A percentile compares a stretch with the other conserved stretches of the same genome.
Conservation (phyloP, 345 rosid genomes). For the Aquilaria sinensis region DNA sequence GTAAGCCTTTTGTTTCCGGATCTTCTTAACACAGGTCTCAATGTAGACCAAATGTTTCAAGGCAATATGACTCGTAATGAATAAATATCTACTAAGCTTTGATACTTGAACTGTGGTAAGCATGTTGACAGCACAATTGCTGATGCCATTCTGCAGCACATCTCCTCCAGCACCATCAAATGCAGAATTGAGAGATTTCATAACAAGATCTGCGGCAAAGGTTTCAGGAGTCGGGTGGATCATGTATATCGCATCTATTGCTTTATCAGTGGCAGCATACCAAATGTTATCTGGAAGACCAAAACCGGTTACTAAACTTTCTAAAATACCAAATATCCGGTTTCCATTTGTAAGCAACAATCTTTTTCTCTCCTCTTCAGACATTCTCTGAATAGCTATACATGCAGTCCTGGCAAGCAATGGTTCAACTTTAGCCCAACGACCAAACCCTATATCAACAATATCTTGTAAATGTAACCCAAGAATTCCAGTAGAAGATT, state of each 20-base stretch:
- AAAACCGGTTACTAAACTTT: slow-evolving; percentile 69
- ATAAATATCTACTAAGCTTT: slow-evolving; percentile 80
- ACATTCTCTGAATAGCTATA: slow-evolving; percentile 78
- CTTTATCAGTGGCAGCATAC: slow-evolving; percentile 93
- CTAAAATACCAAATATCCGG: slow-evolving; percentile 65
- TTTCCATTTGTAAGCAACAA: slow-evolving; percentile 65
- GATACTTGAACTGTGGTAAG: slow-evolving; percentile 58
- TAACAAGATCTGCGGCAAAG: slow-evolving; percentile 59
- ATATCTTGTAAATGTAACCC: slow-evolving; percentile 90
- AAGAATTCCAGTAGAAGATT: slow-evolving; percentile 66
- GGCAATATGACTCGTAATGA: slow-evolving; percentile 81
- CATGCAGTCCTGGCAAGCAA: slow-evolving; percentile 92
- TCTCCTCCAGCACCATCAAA: slow-evolving; percentile 44
- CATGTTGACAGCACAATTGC: slow-evolving; percentile 17
- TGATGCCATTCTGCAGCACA: slow-evolving; percentile 36
- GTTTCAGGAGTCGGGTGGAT: slow-evolving; percentile 93
- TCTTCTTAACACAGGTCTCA: slow-evolving; percentile 79
- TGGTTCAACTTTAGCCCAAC: slow-evolving; percentile 98
- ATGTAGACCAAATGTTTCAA: slow-evolving; percentile 93
- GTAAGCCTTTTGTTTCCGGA: slow-evolving; percentile 71
- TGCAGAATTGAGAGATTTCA: slow-evolving; percentile 56
- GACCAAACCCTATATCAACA: slow-evolving; percentile 97
- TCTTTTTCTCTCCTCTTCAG: slow-evolving; percentile 75
- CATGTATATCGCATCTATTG: slow-evolving; percentile 65
- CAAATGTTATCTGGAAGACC: slow-evolving; percentile 88